Percentiles rank a stretch among this genome's conserved stretches.
Conservation (phyloP, 2,329 filamentous ascomycete species). For the Didymella lethalis region DNA sequence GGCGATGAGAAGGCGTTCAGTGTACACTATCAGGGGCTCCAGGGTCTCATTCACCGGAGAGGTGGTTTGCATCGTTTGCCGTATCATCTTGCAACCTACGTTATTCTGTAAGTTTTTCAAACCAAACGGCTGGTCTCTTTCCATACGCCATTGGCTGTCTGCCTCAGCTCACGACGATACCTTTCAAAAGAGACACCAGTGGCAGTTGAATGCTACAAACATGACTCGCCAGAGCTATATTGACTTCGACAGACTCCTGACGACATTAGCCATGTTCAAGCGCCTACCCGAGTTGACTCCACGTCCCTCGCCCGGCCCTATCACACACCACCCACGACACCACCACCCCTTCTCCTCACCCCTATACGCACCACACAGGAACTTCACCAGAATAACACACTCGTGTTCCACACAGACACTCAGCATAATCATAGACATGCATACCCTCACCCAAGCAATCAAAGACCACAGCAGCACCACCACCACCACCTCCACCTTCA, state of each 20-base stretch:
- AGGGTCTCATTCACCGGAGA: constrained; percentile 38
- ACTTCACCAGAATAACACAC: constrained; percentile 27
- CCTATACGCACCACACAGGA: constrained; percentile 29
- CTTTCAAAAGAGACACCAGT: not conserved
- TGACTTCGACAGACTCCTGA: constrained; percentile 7
- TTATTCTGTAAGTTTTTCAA: constrained; percentile 37
- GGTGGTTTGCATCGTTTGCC: constrained; percentile 32
- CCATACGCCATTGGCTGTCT: no score
- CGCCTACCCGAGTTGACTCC: not conserved
- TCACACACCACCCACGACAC: not conserved
- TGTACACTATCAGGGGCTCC: constrained; percentile 41
- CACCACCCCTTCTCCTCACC: constrained; percentile 29
- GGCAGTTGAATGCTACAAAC: not conserved
- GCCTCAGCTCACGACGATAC: not conserved
- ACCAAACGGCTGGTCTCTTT: not conserved
- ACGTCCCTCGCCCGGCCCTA: not conserved
- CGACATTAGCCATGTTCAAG: constrained; percentile 8
- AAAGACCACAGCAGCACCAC: constrained; percentile 2
- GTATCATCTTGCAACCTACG: constrained; percentile 32
- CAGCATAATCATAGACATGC: constrained; percentile 40
- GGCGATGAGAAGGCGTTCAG: constrained; percentile 40
- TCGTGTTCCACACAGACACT: constrained; percentile 33
- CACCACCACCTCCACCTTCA: not conserved
- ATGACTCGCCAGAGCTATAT: not conserved
- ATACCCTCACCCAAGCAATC: constrained; percentile 34